Base-by-base conservation (phyloP, 1,284 basidiomycete genomes). In the Polyporus tsugae region DNA sequence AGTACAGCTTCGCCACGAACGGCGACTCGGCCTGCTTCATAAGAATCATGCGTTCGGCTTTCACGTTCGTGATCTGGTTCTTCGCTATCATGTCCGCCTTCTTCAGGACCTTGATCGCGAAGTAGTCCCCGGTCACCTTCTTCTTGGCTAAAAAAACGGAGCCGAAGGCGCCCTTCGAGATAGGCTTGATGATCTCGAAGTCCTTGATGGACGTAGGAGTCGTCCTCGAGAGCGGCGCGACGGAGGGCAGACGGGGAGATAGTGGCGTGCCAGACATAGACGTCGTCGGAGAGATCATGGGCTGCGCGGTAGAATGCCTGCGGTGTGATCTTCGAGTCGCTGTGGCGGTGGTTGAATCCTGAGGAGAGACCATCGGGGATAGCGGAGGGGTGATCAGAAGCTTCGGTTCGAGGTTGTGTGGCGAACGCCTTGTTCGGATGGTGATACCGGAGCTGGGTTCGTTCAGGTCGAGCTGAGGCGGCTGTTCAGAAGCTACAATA, bases 21-120 rank as follows among this genome's bases (percentile, higher is more conserved):
- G 98, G 97, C 13, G 97, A 98, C 81, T 98, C 96, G 0, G 98
- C 95, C 80, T 99, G 97, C 79, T 96, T 97, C 98, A 99, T 99
- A 73, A 99, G 87, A 77, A 99, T 99, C 90, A 97, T 99, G 66
- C 98, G 89, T 83, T 99, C 98, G 3, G 98, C 98, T 83, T 99
- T 99, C 80, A 99, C 97, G 78, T 99, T 99, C 66, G 98, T 99
- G 81, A 99, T 98, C 82, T 99, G 98, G 84, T 99, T 99, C 88
- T 99, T 99, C 60, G 98, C 96, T 78, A 99, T 99, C 98, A 99
- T 99, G 82, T 99, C 98, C 36, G 96, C 95, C 85, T 99, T 99
- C 83, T 98, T 99, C 75, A 99, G 83, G 41, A 99, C 96, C 82
- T 99, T 99, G 89, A 99, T 98, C 36, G 98, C 98, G 82, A 93